Evolutionary conservation across 805 yeast species (phyloP).

Genomic region (Ogataea ganodermae): DNA sequence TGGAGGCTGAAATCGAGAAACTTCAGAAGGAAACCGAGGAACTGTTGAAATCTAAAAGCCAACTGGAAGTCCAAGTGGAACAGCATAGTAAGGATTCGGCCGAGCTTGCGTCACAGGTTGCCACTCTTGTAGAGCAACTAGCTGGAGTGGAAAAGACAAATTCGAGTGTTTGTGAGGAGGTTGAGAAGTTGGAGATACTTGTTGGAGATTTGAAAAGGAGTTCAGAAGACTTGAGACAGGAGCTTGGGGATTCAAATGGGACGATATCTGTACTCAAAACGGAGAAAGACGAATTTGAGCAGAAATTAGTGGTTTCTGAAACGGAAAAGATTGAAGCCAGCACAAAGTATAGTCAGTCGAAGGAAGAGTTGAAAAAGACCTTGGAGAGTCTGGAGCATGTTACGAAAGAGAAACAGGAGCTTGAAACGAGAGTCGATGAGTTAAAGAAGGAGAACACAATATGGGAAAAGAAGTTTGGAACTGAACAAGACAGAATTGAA

Average conservation of each 20-base stretch:
- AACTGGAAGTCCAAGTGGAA: not conserved
- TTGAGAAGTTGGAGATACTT: not conserved
- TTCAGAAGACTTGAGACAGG: not conserved
- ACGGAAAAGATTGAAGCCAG: not conserved
- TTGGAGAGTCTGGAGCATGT: not conserved
- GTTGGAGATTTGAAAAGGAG: not conserved
- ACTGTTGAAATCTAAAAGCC: not conserved
- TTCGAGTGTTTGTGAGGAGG: not conserved
- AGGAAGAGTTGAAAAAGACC: not conserved
- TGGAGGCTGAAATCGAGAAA: not conserved
- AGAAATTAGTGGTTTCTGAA: not conserved
- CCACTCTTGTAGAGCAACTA: not conserved
- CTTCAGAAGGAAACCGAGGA: constrained; percentile 1
- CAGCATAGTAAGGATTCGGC: not conserved
- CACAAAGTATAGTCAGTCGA: not conserved
- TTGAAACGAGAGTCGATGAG: not conserved
- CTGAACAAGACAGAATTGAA: constrained; percentile 3
- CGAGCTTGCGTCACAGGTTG: not conserved
- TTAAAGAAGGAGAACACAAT: not conserved
- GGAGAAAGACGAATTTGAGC: not conserved
- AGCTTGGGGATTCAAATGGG: not conserved
- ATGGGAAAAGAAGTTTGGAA: constrained; percentile 11
- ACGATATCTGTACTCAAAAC: not conserved
- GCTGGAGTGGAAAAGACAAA: not conserved
- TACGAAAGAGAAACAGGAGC: not conserved